Percentiles rank a stretch among this genome's conserved stretches.
These are phyloP conservation scores for Tylopilus balloui DNA, from an alignment of 768 basidiomycete genomes.

Conservation along the genomic window DNA sequence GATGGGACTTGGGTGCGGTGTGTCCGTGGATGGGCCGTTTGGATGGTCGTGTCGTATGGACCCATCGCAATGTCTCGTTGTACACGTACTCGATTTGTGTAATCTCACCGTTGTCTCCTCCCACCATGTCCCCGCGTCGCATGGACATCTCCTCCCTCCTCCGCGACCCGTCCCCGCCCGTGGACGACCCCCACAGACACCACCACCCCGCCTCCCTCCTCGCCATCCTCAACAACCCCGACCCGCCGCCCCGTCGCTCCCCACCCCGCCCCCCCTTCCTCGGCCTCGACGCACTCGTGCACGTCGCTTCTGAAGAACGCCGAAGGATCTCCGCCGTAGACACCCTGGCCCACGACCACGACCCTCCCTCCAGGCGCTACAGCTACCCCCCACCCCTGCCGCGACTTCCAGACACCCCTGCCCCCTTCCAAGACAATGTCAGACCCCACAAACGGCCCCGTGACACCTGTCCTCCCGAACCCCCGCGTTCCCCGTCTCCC, in stretches of 20 bases:
- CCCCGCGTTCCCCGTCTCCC: constrained; percentile 14
- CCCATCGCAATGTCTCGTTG: constrained; percentile 87
- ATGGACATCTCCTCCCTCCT: constrained; percentile 76
- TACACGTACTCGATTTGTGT: constrained; percentile 44
- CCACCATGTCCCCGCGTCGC: constrained; percentile 55
- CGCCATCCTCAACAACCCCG: constrained; percentile 18
- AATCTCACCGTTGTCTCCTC: background rate
- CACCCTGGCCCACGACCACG: constrained; percentile 21
- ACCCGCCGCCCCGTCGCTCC: background rate
- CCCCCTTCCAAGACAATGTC: constrained; percentile 1
- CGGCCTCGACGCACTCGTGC: constrained; percentile 63
- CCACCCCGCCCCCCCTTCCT: background rate
- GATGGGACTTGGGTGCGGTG: constrained; percentile 92
- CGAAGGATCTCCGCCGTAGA: constrained; percentile 39
- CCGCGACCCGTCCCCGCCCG: constrained; percentile 32
- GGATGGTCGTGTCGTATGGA: background rate
- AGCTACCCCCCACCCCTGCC: background rate
- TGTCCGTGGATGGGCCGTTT: constrained; percentile 42
- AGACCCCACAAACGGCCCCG: constrained; percentile 26
- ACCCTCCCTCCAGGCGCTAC: constrained; percentile 7
- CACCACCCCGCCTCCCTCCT: constrained; percentile 15
- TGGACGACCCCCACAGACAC: background rate
- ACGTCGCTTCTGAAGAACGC: constrained; percentile 66
- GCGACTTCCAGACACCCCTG: background rate
- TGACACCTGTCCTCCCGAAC: constrained; percentile 9